Base-by-base conservation (phyloP, 2,329 filamentous ascomycete species). In the Alternaria triticimaculans region DNA sequence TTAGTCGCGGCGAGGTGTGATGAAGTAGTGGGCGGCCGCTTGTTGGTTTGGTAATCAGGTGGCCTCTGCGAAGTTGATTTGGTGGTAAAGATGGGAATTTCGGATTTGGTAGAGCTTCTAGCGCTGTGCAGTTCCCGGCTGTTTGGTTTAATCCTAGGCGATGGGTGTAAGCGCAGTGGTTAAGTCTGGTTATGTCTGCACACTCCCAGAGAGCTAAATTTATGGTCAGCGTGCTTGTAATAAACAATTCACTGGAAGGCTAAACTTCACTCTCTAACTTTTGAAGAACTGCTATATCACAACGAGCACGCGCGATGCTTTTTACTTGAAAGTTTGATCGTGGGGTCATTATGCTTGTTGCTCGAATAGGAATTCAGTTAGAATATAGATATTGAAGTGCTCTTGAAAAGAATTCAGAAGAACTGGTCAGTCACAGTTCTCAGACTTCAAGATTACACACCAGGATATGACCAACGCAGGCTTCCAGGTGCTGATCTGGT, bases 1-100 rank as follows among this genome's bases (percentile, higher is more conserved):
- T 15, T 2, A 1, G 7, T 10, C 2, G 26, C 1, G 26, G n/a
- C 20, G 7, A 9, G 1, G 3, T 21, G 12, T 9, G n/a, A 15
- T 51, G 37, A 18, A 18, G 8, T 41, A 1, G 37, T 5, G 18
- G 48, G 26, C 1, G 26, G 1, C 0, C 2, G 2, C 6, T 18
- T 51, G 20, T 18, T 18, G n/a, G 11, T 11, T 1, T 18, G 37
- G 37, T 3, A 11, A 18, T 11, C 0, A 18, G 49, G 8, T 37
- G 18, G 12, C 20, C 11, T 6, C 30, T 14, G 9, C 33, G 8
- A 21, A 20, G 15, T 4, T 33, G 3, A 23, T 23, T 7, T 33
- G 18, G 9, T 11, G 20, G 28, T 23, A 33, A 26, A 11, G 49
- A 37, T 18, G 0, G 37, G n/a, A 1, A 18, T 18, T 18, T 3